phyloP scores from a whole-genome alignment of 805 yeast genomes.

The Pichia cephalocereana region DNA sequence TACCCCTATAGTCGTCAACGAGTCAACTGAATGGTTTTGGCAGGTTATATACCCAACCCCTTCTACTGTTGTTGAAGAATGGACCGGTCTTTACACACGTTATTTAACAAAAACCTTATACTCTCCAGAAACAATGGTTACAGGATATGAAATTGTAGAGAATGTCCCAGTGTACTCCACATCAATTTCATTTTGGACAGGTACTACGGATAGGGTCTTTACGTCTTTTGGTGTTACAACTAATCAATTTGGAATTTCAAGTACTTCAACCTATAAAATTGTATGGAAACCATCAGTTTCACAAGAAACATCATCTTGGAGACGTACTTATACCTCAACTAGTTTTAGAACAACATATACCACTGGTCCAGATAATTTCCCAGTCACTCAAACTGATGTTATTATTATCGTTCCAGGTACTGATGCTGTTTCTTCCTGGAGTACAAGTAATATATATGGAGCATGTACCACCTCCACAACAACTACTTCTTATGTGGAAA shows the following conservation, averaged over 20 bases:
- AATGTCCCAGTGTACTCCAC: constrained; percentile 1
- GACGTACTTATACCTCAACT: not conserved
- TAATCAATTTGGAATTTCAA: not conserved
- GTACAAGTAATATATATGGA: not conserved
- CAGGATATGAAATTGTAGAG: not conserved
- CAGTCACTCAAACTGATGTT: constrained; percentile 1
- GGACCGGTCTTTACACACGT: not conserved
- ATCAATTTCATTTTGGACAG: constrained; percentile 2
- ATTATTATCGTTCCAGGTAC: constrained; percentile 2
- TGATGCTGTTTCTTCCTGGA: constrained; percentile 1
- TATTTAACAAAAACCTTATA: not conserved
- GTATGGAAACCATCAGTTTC: constrained; percentile 3
- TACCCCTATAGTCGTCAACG: not conserved
- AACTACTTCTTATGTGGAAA: not conserved
- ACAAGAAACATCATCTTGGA: not conserved
- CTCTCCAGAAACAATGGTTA: not conserved
- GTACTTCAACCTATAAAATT: constrained; percentile 1
- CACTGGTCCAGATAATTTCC: not conserved
- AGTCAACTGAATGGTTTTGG: not conserved
- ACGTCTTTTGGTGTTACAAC: not conserved
- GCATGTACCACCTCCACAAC: not conserved
- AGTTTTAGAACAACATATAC: not conserved
- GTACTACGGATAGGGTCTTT: not conserved
- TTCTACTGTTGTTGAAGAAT: not conserved
- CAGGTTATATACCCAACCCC: not conserved